Percentiles rank a stretch among this genome's conserved stretches.
These are phyloP conservation scores for Bipolaris zeicola DNA, from an alignment of 2,329 filamentous ascomycete species.

Conservation along the genomic window DNA sequence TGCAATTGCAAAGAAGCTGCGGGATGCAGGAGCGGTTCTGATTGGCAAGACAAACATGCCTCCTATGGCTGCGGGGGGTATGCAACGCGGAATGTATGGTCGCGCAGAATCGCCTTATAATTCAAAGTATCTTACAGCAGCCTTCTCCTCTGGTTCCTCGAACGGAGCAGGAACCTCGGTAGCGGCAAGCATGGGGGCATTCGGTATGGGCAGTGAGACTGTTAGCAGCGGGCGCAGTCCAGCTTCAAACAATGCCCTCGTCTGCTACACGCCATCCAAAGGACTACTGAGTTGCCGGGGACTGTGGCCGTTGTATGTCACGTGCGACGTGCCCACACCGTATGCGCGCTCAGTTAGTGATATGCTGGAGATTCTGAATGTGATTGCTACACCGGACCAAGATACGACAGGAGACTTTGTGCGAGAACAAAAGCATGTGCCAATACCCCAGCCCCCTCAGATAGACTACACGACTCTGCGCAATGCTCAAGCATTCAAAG, in stretches of 20 bases:
- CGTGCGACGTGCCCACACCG: slow-evolving; percentile 61
- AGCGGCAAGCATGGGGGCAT: slow-evolving; percentile 57
- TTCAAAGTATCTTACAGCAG: slow-evolving; percentile 58
- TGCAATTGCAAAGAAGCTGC: slow-evolving; percentile 55
- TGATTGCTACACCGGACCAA: slow-evolving; percentile 54
- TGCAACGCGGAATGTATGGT: slow-evolving; percentile 63
- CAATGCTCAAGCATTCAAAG: slow-evolving; percentile 44
- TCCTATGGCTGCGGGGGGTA: slow-evolving; percentile 64
- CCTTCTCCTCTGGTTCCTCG: slow-evolving; percentile 63
- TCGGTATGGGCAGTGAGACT: slow-evolving; percentile 62
- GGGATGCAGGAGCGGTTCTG: slow-evolving; percentile 57
- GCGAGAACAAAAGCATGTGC: slow-evolving; percentile 56
- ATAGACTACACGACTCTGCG: slow-evolving; percentile 47
- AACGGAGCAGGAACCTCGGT: slow-evolving; percentile 61
- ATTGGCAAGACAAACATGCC: slow-evolving; percentile 66
- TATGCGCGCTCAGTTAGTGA: slow-evolving; percentile 59
- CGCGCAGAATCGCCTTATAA: slow-evolving; percentile 64
- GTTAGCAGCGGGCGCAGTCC: slow-evolving; percentile 63
- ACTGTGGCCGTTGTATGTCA: slow-evolving; percentile 62
- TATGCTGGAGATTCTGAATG: slow-evolving; percentile 57
- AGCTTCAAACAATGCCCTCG: slow-evolving; percentile 61
- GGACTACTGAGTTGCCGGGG: slow-evolving; percentile 60
- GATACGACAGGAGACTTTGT: slow-evolving; percentile 59
- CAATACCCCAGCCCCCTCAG: slow-evolving; percentile 47
- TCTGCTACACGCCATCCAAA: slow-evolving; percentile 62